Evolutionary conservation across 306 rosid species (phyloP).

Genomic region (Sicyos baderoa): DNA sequence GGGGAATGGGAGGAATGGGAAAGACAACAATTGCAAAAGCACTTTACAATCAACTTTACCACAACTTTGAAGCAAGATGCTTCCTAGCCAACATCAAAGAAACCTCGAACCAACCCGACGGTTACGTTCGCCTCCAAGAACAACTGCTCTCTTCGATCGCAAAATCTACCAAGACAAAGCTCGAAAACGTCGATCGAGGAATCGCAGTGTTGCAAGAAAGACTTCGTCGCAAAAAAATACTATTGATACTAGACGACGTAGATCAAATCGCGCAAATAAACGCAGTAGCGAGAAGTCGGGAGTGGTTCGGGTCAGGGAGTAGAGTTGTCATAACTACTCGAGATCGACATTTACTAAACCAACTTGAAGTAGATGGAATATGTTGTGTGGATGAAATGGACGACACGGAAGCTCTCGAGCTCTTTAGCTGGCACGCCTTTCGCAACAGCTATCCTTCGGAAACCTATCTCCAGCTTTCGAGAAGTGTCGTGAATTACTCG

Average conservation of each 20-base stretch:
- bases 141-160: conserved; percentile 20
- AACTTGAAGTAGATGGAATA: neutral
- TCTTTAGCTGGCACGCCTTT: conserved; percentile 32
- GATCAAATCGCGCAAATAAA: neutral
- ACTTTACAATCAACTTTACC: conserved; percentile 15
- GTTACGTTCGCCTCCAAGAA: conserved; percentile 14
- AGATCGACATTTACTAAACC: conserved; percentile 2
- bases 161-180: neutral
- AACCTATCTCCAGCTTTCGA: conserved; percentile 13
- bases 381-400: neutral
- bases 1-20: conserved; percentile 29
- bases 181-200: neutral
- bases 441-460: neutral
- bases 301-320: conserved; percentile 23
- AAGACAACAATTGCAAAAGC: conserved; percentile 27
- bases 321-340: conserved; percentile 26
- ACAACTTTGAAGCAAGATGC: neutral
- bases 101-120: neutral
- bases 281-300: neutral
- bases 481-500: conserved; percentile 11
- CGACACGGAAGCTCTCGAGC: conserved; percentile 18
- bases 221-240: neutral
- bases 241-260: conserved; percentile 19
- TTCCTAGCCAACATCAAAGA: conserved; percentile 19
- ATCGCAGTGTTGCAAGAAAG: neutral